Conservation (phyloP, 305 asterid species). For the Andrographis paniculata region DNA sequence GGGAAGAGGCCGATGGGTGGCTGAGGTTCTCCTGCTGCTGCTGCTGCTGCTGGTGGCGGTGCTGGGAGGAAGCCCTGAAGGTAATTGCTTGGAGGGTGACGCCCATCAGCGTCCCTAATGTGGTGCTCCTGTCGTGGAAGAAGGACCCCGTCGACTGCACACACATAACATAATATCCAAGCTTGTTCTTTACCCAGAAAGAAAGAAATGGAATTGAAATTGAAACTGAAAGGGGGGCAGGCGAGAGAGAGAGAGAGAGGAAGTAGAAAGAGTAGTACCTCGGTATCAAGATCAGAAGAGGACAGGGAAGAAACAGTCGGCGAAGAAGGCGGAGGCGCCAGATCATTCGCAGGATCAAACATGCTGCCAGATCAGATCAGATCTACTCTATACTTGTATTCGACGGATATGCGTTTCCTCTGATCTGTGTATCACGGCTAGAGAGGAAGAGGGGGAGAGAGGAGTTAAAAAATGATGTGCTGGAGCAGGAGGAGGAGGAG, state of each 20-base stretch:
- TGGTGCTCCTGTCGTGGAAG: conserved; percentile 83
- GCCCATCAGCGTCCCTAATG: conserved; percentile 78
- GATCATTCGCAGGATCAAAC: conserved; percentile 61
- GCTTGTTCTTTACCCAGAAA: background rate
- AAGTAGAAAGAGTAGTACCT: conserved; percentile 31
- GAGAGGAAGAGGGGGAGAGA: background rate
- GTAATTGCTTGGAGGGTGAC: conserved; percentile 60
- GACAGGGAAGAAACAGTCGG: conserved; percentile 73
- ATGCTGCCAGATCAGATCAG: no score
- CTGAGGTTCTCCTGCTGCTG: no score
- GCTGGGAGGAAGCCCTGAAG: conserved; percentile 53
- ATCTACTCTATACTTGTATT: no score
- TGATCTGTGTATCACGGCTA: background rate
- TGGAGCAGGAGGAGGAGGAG: background rate
- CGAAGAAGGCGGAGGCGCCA: conserved; percentile 52
- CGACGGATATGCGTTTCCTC: background rate
- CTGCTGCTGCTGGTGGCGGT: conserved; percentile 42
- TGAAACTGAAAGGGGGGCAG: no score
- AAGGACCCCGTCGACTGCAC: conserved; percentile 86
- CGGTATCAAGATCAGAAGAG: conserved; percentile 89
- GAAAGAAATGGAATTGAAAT: no score
- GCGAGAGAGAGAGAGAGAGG: background rate
- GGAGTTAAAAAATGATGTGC: background rate
- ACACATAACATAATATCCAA: background rate
- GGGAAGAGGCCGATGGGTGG: conserved; percentile 18